A percentile compares a stretch with the other conserved stretches of the same genome.
These are phyloP conservation scores for Curvularia lunata DNA, from an alignment of 2,329 filamentous ascomycete species.

Conservation along the genomic window DNA sequence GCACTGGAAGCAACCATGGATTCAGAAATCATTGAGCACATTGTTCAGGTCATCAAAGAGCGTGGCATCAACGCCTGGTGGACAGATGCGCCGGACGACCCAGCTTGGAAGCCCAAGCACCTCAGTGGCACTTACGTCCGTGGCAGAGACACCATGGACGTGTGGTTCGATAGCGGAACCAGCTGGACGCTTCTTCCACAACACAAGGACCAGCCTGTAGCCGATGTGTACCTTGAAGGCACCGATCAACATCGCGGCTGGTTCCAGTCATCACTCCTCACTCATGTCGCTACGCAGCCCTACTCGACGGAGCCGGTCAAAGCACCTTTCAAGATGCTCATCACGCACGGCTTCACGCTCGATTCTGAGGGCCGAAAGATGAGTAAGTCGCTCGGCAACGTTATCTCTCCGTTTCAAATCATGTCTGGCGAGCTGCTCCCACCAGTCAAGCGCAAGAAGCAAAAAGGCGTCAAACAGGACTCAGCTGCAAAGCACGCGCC, in stretches of 20 bases:
- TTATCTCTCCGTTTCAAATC: slow-evolving; percentile 79
- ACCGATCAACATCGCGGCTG: slow-evolving; percentile 96
- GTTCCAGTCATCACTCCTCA: slow-evolving; percentile 97
- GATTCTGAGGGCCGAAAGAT: slow-evolving; percentile 94
- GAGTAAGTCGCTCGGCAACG: slow-evolving; percentile 96
- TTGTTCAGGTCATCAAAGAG: slow-evolving; percentile 77
- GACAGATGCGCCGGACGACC: slow-evolving; percentile 77
- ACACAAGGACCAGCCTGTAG: slow-evolving; percentile 54
- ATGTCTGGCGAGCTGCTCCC: slow-evolving; percentile 83
- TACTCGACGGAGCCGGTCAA: slow-evolving; percentile 35
- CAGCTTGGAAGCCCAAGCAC: slow-evolving; percentile 74
- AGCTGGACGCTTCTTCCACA: slow-evolving; percentile 71
- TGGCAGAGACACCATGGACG: slow-evolving; percentile 96
- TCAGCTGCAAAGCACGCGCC: slow-evolving; percentile 43
- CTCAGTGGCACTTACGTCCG: slow-evolving; percentile 70
- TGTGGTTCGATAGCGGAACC: slow-evolving; percentile 98
- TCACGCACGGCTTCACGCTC: slow-evolving; percentile 94
- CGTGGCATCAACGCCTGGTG: slow-evolving; percentile 94
- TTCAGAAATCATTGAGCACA: slow-evolving; percentile 79
- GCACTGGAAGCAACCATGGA: slow-evolving; percentile 74
- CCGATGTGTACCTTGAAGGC: slow-evolving; percentile 92
- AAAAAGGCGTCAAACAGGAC: slow-evolving; percentile 47
- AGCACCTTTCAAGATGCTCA: slow-evolving; percentile 84
- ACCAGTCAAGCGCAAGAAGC: slow-evolving; percentile 68
- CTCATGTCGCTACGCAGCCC: slow-evolving; percentile 71